Evolutionary conservation across 2,329 filamentous ascomycete genomes (phyloP).

Genomic region (Eutypa lata): DNA sequence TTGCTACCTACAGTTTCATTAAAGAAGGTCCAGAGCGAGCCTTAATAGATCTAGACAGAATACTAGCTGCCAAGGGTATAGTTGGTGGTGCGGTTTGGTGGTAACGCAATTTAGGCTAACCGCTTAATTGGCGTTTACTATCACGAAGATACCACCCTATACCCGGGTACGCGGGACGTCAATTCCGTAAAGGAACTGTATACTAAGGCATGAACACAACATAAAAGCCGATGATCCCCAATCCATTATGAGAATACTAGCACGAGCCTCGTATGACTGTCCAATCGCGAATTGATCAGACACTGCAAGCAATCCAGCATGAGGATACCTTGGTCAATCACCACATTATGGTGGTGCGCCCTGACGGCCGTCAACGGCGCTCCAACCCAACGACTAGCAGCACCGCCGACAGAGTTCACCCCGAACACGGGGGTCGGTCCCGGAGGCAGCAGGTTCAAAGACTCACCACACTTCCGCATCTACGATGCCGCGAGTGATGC

Average conservation of each 20-base stretch:
- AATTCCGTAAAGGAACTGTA: not conserved
- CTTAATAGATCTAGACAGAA: too few relatives aligned
- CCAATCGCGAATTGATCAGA: not conserved
- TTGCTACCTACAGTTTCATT: too few relatives aligned
- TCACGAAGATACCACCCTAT: not conserved
- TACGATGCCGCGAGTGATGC: constrained; percentile 29
- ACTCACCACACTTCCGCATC: constrained; percentile 38
- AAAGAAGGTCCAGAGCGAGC: too few relatives aligned
- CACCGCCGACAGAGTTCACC: constrained; percentile 25
- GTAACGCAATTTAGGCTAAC: not conserved
- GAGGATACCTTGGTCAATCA: not conserved
- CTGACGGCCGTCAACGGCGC: not conserved
- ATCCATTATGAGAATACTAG: not conserved
- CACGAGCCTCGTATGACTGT: not conserved
- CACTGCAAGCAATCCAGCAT: not conserved
- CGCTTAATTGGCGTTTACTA: not conserved
- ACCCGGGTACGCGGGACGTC: not conserved
- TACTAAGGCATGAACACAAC: not conserved
- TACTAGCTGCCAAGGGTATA: too few relatives aligned
- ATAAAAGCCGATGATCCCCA: not conserved
- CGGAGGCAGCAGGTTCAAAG: constrained; percentile 28
- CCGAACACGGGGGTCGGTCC: constrained; percentile 25
- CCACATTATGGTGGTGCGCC: not conserved
- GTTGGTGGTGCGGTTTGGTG: not conserved
- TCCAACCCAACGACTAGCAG: not conserved